Evolutionary conservation across 352 stramenopile species (phyloP), one percentile per base, ranked within the genome.

Genomic region (Pelagophyceae sp.): DNA sequence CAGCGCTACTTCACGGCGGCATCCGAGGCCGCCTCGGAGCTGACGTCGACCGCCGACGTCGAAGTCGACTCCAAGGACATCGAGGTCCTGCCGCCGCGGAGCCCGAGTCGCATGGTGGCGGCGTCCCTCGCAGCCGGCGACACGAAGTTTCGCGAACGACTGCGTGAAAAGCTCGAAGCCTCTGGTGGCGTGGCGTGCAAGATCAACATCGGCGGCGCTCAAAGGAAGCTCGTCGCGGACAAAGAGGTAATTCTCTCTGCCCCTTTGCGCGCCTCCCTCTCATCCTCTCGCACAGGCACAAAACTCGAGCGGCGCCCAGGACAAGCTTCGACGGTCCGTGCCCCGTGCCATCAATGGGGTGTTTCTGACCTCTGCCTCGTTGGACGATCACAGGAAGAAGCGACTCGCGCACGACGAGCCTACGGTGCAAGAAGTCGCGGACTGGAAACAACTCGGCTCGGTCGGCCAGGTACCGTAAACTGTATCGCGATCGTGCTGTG

Each of bases 1-100:
- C 81, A 85, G 35, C 77, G 82, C 15, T 85, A 85, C 51, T 85
- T 85, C 64, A 70, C 70, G 0, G 82, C 82, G 17, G 82, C 82
- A 5, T 72, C 77, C 27, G 80, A 85, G 40, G 82, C 82, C 11
- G 82, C 82, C 23, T 75, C 69, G 32, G 80, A 84, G 50, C 67
- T 84, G 27, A 38, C 75, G 45, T 45, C 76, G 11, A 20, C 54
- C 29, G 6, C 45, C 45, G 45, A 54, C 23, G 11, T 54, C 11
- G 45, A 23, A 11, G 45, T 23, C 45, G 45, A 23, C 45, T 11
- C 45, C 23, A 23, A 54, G 23, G 45, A 23, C 45, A 23, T 23
- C 11, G 23, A 23, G 45, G 23, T 11, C 45, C 11, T 54, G 45
- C 11, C 11, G 11, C 11, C 45, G 45, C 11, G 11, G 45, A 54